A percentile compares a stretch with the other conserved stretches of the same genome.
Conservation (phyloP, 306 rosid species). For the Malus asiatica region DNA sequence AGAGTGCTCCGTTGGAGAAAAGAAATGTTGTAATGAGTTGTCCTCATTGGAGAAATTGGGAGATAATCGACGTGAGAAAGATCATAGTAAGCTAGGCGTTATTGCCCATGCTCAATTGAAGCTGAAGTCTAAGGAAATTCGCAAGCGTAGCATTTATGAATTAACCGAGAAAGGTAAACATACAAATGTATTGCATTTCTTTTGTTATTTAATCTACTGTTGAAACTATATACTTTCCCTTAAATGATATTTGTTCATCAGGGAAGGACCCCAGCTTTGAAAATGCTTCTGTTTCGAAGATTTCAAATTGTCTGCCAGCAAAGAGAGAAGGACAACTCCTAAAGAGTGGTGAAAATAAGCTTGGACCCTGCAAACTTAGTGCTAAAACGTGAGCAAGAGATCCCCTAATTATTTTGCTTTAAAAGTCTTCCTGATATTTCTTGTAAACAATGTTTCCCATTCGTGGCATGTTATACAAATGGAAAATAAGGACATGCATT, state of each 20-base stretch:
- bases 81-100: constrained; percentile 8
- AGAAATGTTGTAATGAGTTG: constrained; percentile 11
- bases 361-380: constrained; percentile 20
- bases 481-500: neutral
- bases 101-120: constrained; percentile 21
- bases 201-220: neutral
- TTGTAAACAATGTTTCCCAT: neutral
- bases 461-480: constrained; percentile 2
- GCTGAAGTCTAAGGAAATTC: constrained; percentile 39
- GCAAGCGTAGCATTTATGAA: constrained; percentile 55
- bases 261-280: constrained; percentile 19
- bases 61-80: constrained; percentile 20
- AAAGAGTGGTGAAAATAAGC: constrained; percentile 29
- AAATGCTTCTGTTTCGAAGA: constrained; percentile 13
- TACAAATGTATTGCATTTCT: neutral
- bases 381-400: constrained; percentile 36
- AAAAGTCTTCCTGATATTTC: constrained; percentile 6
- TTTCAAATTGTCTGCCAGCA: constrained; percentile 30
- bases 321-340: constrained; percentile 18
- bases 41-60: constrained; percentile 21
- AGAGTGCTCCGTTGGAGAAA: constrained; percentile 12
- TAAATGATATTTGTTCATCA: constrained; percentile 14
- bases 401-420: neutral
- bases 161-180: constrained; percentile 46
- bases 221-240: neutral